Evolutionary conservation across 2,329 filamentous ascomycete genomes (phyloP), one percentile per base, ranked within the genome.

Genomic region (Intubia oerlemansii): DNA sequence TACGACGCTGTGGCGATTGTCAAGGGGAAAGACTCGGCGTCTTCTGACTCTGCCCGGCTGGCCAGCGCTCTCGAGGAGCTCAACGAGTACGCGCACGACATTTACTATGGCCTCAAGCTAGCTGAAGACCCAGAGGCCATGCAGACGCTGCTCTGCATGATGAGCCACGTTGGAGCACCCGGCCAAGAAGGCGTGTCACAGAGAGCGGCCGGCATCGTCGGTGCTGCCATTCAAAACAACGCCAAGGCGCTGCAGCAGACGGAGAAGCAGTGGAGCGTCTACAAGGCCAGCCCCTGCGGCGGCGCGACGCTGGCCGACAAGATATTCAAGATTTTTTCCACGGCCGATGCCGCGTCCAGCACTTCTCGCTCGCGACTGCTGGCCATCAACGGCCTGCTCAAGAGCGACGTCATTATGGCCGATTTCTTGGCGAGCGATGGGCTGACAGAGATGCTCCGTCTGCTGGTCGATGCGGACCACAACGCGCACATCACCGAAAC

Each of bases 21-120:
- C 28, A 62, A 62, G 39, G 51, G 54, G n/a, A 39, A 9, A 38
- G 28, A 7, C 23, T 29, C 26, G 10, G n/a, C 11, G 15, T 16
- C 18, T 8, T 10, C 14, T 9, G 22, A 21, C 19, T 8, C 20
- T 10, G 20, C 13, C n/a, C 10, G 7, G n/a, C 13, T 21, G 23
- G 14, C 18, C 10, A 19, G 49, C 9, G 62, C 63, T 0, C 53
- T 77, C 7, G 56, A 62, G 19, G 54, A 54, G 19, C 56, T 77
- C n/a, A 55, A 62, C 35, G 69, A 76, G 6, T 49, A 74, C 17
- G 62, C 69, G 0, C 69, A 76, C 44, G 71, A 75, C 45, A 66
- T 75, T 36, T 76, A 73, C 50, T 77, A 74, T 44, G 71, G 71
- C 8, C 51, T 69, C 12, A 64, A 71, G 43, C 58, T 75, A 33